Evolutionary conservation across 2,329 filamentous ascomycete species (phyloP).

Genomic region (Aspergillus sp.): DNA sequence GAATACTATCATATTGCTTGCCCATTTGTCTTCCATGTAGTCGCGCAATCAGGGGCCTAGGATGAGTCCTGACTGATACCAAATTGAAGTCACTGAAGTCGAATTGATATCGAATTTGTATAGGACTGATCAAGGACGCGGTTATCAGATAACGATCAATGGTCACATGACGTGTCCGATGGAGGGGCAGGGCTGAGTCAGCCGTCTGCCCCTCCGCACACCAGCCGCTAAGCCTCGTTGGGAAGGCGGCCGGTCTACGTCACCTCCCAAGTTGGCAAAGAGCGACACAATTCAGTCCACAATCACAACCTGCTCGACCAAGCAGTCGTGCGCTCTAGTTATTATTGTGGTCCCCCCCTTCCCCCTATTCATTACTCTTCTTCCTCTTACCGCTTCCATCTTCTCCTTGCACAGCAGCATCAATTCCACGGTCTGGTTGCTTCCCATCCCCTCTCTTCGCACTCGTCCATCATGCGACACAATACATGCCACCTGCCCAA

Average conservation of each 20-base stretch:
- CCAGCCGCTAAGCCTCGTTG: not conserved
- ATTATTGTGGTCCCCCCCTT: not conserved
- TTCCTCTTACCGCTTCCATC: not conserved
- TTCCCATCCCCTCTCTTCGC: not conserved
- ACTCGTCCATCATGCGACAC: conserved; percentile 25
- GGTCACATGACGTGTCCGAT: not conserved
- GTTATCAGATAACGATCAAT: not conserved
- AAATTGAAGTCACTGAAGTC: too few relatives aligned
- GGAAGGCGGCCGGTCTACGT: not conserved
- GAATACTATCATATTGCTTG: not conserved
- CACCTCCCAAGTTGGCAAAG: not conserved
- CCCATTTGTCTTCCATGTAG: not conserved
- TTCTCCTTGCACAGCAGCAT: not conserved
- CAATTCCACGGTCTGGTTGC: not conserved
- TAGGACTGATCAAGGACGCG: too few relatives aligned
- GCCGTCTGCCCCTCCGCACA: not conserved
- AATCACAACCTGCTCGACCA: not conserved
- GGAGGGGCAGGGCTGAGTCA: not conserved
- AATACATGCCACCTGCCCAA: conserved; percentile 68
- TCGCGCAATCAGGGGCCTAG: too few relatives aligned
- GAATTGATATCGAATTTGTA: too few relatives aligned
- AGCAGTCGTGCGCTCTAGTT: not conserved
- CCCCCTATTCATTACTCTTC: not conserved
- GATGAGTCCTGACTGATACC: too few relatives aligned
- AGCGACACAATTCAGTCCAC: not conserved